Conservation (phyloP, 2,329 filamentous ascomycete genomes). For the Penicillium brevicompactum region DNA sequence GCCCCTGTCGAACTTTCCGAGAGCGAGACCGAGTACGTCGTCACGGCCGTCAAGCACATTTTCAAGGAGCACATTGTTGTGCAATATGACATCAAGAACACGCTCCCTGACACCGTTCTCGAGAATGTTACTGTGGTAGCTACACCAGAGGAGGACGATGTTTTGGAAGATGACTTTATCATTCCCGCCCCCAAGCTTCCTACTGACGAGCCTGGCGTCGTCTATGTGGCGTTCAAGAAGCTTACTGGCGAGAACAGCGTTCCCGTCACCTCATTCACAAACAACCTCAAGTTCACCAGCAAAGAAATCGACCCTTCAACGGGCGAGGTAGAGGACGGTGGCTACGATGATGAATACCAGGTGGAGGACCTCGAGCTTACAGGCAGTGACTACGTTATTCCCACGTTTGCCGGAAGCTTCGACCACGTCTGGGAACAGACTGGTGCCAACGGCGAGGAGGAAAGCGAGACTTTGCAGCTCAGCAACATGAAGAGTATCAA, state of each 20-base stretch:
- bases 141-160: slow-evolving; percentile 76
- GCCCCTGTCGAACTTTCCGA: slow-evolving; percentile 86
- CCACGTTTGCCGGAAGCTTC: slow-evolving; percentile 92
- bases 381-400: slow-evolving; percentile 91
- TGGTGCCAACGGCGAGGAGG: slow-evolving; percentile 83
- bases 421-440: slow-evolving; percentile 94
- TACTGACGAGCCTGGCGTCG: slow-evolving; percentile 84
- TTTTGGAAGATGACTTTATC: slow-evolving; percentile 82
- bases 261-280: slow-evolving; percentile 80
- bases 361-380: slow-evolving; percentile 89
- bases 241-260: slow-evolving; percentile 73
- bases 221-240: slow-evolving; percentile 95
- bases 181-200: slow-evolving; percentile 81
- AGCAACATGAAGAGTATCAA: slow-evolving; percentile 88
- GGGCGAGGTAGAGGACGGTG: slow-evolving; percentile 85
- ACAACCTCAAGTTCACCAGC: slow-evolving; percentile 92
- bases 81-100: slow-evolving; percentile 98
- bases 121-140: slow-evolving; percentile 86
- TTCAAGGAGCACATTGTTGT: slow-evolving; percentile 97
- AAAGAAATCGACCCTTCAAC: slow-evolving; percentile 97
- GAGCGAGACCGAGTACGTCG: slow-evolving; percentile 96
- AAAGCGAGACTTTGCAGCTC: slow-evolving; percentile 86
- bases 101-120: slow-evolving; percentile 83
- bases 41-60: slow-evolving; percentile 90
- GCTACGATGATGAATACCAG: slow-evolving; percentile 98